phyloP scores from a whole-genome alignment of 1,139 yeast species.

The Yamadazyma aaseri region DNA sequence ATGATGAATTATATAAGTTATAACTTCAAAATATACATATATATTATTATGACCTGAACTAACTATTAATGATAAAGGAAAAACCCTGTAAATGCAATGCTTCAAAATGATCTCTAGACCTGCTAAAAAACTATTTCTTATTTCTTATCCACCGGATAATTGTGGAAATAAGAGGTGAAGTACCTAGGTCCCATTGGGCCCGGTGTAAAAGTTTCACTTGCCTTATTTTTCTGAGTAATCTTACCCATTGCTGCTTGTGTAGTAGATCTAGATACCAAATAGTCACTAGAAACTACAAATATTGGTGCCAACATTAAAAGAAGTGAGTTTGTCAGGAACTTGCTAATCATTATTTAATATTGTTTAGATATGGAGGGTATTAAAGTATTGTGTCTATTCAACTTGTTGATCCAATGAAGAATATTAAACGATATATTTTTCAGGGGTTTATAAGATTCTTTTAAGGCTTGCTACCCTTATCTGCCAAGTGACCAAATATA shows the following conservation, averaged over 20 bases:
- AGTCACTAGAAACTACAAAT: slow-evolving; percentile 25
- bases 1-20: slow-evolving; percentile 18
- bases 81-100: too few relatives aligned
- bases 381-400: neutral
- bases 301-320: slow-evolving; percentile 26
- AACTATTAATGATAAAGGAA: too few relatives aligned
- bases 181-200: slow-evolving; percentile 11
- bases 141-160: slow-evolving; percentile 11
- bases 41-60: too few relatives aligned
- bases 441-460: too few relatives aligned
- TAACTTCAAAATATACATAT: slow-evolving; percentile 3
- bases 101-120: neutral
- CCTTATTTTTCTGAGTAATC: slow-evolving; percentile 11
- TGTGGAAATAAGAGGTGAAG: slow-evolving; percentile 16
- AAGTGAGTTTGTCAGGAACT: slow-evolving; percentile 19
- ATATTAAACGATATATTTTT: too few relatives aligned
- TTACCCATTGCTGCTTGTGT: slow-evolving; percentile 19
- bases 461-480: too few relatives aligned
- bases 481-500: too few relatives aligned
- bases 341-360: slow-evolving; percentile 12
- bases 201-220: neutral
- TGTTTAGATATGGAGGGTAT: slow-evolving; percentile 1
- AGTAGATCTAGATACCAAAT: slow-evolving; percentile 21
- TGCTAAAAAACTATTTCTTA: neutral
- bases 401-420: too few relatives aligned